Conservation (phyloP, 768 basidiomycete species). For the Trametes punicea region DNA sequence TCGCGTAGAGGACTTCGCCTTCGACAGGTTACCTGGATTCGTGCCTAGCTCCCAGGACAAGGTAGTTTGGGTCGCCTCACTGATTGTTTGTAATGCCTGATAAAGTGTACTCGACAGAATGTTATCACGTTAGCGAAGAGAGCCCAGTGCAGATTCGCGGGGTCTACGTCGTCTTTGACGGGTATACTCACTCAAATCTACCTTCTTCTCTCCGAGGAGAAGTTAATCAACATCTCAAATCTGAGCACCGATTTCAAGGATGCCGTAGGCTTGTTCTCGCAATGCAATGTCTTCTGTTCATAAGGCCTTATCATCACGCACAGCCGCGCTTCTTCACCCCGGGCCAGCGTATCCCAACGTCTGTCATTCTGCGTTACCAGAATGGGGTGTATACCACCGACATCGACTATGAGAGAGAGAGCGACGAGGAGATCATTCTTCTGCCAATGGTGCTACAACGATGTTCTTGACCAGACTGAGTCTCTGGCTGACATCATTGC, state of each 20-base stretch:
- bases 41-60: conserved; percentile 74
- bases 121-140: background rate
- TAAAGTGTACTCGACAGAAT: background rate
- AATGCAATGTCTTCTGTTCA: no score
- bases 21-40: conserved; percentile 71
- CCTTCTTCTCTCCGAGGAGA: conserved; percentile 76
- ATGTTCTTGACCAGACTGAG: background rate
- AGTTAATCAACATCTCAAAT: conserved; percentile 54
- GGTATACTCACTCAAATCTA: conserved; percentile 86
- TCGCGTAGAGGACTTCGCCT: conserved; percentile 78
- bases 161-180: conserved; percentile 88
- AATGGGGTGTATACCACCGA: conserved; percentile 71
- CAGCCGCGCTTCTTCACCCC: conserved; percentile 52
- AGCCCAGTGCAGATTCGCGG: conserved; percentile 53
- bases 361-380: conserved; percentile 61
- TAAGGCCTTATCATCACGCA: no score
- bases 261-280: conserved; percentile 44
- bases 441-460: conserved; percentile 49
- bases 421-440: conserved; percentile 61
- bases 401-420: conserved; percentile 41
- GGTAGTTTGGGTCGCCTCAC: conserved; percentile 35
- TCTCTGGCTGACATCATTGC: background rate
- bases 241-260: conserved; percentile 58
- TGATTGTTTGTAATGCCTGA: background rate
- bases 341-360: conserved; percentile 74